Evolutionary conservation across 2,329 filamentous ascomycete species (phyloP).

Genomic region (Xylariaceae sp.): DNA sequence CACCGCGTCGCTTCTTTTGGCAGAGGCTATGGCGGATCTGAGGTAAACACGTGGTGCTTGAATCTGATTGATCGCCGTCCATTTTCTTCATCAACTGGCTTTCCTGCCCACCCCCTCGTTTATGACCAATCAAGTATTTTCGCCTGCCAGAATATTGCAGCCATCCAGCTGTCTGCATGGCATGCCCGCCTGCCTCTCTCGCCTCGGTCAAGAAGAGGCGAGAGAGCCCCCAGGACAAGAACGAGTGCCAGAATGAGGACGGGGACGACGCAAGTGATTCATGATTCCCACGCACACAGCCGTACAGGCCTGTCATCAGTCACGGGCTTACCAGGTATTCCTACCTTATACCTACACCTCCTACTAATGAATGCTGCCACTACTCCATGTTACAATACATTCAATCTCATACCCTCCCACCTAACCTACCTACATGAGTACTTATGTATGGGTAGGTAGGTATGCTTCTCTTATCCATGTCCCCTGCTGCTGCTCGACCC

Average conservation of each 20-base stretch:
- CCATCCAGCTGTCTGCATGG: neutral
- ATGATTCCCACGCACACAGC: too few species aligned
- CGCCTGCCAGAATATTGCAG: slow-evolving; percentile 12
- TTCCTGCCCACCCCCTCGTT: slow-evolving; percentile 2
- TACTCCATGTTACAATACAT: too few species aligned
- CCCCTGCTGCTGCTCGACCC: neutral
- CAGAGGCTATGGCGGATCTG: slow-evolving; percentile 23
- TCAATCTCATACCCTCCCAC: slow-evolving; percentile 1
- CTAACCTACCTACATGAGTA: neutral
- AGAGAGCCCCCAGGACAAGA: too few species aligned
- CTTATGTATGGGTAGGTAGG: neutral
- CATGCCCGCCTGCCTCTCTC: neutral
- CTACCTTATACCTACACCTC: too few species aligned
- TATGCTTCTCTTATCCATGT: neutral
- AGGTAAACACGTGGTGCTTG: slow-evolving; percentile 24
- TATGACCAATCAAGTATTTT: slow-evolving; percentile 16
- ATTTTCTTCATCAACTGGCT: slow-evolving; percentile 6
- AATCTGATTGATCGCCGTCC: slow-evolving; percentile 10
- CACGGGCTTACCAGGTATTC: too few species aligned
- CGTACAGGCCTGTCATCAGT: too few species aligned
- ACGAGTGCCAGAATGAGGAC: too few species aligned
- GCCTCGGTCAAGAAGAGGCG: neutral
- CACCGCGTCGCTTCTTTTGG: slow-evolving; percentile 8
- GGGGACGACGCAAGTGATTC: too few species aligned
- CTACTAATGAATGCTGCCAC: too few species aligned